These are phyloP conservation scores for Fusarium sp. DNA, from an alignment of 2,329 filamentous ascomycete genomes.

Conservation along the genomic window DNA sequence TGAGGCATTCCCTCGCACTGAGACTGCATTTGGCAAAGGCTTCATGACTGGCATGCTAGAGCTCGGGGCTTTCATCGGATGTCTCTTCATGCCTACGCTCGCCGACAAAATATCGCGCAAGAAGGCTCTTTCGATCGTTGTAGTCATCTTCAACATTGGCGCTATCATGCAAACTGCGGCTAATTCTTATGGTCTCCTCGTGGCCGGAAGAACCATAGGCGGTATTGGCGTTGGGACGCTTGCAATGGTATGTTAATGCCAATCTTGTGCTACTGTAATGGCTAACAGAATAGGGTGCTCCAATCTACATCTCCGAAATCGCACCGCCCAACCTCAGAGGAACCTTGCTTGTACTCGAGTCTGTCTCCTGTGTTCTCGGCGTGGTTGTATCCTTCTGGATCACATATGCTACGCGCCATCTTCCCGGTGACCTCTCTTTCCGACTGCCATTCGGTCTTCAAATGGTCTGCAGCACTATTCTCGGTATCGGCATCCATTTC, in stretches of 20 bases:
- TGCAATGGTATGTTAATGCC: conserved; percentile 46
- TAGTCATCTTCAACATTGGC: conserved; percentile 39
- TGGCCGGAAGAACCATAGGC: conserved; percentile 41
- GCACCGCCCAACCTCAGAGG: conserved; percentile 60
- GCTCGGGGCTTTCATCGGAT: conserved; percentile 59
- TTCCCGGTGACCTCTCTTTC: conserved; percentile 53
- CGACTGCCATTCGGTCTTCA: conserved; percentile 51
- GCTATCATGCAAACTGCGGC: conserved; percentile 41
- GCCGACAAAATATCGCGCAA: conserved; percentile 41
- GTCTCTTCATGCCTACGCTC: conserved; percentile 33
- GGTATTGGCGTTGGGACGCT: conserved; percentile 60
- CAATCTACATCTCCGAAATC: conserved; percentile 60
- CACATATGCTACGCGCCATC: conserved; percentile 59
- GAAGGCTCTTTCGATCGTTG: conserved; percentile 39
- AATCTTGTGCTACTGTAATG: fast-evolving
- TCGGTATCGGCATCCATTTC: conserved; percentile 54
- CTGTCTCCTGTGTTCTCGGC: conserved; percentile 53
- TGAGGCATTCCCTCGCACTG: conserved; percentile 40
- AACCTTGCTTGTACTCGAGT: conserved; percentile 58
- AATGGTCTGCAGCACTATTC: conserved; percentile 2
- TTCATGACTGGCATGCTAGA: conserved; percentile 57
- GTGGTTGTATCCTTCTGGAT: conserved; percentile 63
- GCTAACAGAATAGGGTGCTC: conserved; percentile 46
- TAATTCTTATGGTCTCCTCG: conserved; percentile 17
- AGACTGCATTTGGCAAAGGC: conserved; percentile 50